These are phyloP conservation scores for Boechera divaricarpa DNA, from an alignment of 345 rosid genomes.

Conservation along the genomic window DNA sequence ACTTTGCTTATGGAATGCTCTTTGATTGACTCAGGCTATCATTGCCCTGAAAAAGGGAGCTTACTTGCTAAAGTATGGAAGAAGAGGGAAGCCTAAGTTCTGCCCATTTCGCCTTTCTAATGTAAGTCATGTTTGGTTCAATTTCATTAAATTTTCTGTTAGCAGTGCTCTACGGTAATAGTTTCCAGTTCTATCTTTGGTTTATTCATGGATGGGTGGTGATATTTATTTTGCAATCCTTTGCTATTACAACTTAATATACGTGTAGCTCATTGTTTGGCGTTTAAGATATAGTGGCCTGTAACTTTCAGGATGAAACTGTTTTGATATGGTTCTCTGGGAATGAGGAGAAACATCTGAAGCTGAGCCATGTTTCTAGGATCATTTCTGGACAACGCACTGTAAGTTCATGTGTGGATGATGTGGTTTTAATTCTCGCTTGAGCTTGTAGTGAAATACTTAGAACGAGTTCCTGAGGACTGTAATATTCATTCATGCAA, in stretches of 20 bases:
- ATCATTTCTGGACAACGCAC: constrained; percentile 98
- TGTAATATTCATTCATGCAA: not conserved
- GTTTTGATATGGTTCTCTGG: constrained; percentile 97
- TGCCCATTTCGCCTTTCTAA: constrained; percentile 98
- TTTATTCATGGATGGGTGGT: constrained; percentile 1
- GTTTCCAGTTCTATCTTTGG: not conserved
- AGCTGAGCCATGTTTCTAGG: constrained; percentile 84
- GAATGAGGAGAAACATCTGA: constrained; percentile 89
- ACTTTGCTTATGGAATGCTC: constrained; percentile 20
- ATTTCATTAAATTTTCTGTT: not conserved
- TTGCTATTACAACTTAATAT: not conserved
- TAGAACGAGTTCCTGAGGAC: constrained; percentile 2
- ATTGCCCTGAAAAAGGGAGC: constrained; percentile 97
- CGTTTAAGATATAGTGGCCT: constrained; percentile 20
- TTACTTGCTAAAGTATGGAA: constrained; percentile 92
- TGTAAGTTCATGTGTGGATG: constrained; percentile 57
- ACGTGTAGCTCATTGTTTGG: constrained; percentile 5
- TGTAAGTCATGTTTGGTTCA: constrained; percentile 57
- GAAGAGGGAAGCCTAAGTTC: constrained; percentile 98
- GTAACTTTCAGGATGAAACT: constrained; percentile 83
- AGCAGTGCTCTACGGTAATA: not conserved
- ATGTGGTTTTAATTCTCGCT: constrained; percentile 25
- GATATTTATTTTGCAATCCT: not conserved
- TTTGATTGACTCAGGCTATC: constrained; percentile 74
- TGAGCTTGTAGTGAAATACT: constrained; percentile 11